phyloP scores from a whole-genome alignment of 306 rosid species.

The Hippophae tibetana region DNA sequence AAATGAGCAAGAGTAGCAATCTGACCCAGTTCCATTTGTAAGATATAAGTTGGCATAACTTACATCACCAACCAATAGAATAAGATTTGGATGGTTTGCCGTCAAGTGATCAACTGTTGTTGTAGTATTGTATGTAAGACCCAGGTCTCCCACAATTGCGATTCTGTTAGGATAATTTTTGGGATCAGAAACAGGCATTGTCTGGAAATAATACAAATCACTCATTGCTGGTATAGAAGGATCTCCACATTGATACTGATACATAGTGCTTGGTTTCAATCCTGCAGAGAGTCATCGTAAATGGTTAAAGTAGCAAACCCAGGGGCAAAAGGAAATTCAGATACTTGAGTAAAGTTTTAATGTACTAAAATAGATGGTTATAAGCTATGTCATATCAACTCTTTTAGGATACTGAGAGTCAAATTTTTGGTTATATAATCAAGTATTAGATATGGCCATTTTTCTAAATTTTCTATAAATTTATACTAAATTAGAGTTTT shows the following conservation, averaged over 20 bases:
- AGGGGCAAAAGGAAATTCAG: no score
- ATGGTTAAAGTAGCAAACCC: neutral
- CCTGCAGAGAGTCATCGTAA: slow-evolving; percentile 30
- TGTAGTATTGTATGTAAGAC: slow-evolving; percentile 79
- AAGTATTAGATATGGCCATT: no score
- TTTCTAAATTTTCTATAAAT: no score
- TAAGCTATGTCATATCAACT: no score
- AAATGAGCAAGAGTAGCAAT: slow-evolving; percentile 71
- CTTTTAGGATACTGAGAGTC: no score
- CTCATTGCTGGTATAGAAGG: slow-evolving; percentile 58
- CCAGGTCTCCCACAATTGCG: slow-evolving; percentile 80
- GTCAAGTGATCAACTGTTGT: slow-evolving; percentile 59
- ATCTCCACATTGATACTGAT: slow-evolving; percentile 84
- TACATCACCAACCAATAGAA: slow-evolving; percentile 68
- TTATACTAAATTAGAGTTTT: no score
- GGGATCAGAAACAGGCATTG: slow-evolving; percentile 77
- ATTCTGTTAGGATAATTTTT: slow-evolving; percentile 71
- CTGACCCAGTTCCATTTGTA: slow-evolving; percentile 71
- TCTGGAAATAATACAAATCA: slow-evolving; percentile 53
- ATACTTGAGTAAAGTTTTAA: no score
- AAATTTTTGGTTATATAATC: no score
- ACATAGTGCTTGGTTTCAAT: slow-evolving; percentile 51
- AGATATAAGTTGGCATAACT: slow-evolving; percentile 62
- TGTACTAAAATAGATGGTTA: no score
- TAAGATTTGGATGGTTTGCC: slow-evolving; percentile 69